Evolutionary conservation across 2,329 filamentous ascomycete genomes (phyloP).

Genomic region (Orbilia blumenaviensis): DNA sequence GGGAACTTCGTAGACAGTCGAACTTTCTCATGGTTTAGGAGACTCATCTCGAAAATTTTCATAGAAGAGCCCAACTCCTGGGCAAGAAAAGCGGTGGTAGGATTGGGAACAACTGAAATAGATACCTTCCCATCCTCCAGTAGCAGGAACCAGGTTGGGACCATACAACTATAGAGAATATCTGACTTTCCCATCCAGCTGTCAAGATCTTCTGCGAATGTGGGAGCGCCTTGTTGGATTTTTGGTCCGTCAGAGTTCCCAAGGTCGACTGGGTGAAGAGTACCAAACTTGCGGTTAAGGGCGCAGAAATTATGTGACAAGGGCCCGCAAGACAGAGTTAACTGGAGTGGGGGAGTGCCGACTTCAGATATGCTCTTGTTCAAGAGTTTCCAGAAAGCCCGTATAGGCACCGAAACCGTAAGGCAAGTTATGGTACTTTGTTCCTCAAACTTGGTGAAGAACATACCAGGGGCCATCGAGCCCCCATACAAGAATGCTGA

Average conservation of each 20-base stretch:
- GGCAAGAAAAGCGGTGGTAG: background rate
- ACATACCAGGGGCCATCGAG: background rate
- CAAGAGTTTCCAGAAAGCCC: constrained; percentile 22
- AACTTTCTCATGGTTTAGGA: background rate
- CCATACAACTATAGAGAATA: constrained; percentile 52
- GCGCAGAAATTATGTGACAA: constrained; percentile 31
- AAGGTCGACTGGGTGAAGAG: background rate
- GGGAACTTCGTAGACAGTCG: constrained; percentile 19
- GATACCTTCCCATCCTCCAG: background rate
- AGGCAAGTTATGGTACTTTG: background rate
- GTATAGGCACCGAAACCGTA: constrained; percentile 16
- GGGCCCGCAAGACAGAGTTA: constrained; percentile 4
- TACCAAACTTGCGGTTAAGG: constrained; percentile 44
- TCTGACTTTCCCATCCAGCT: constrained; percentile 53
- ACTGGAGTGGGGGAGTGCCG: constrained; percentile 50
- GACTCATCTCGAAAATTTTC: background rate
- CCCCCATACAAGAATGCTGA: background rate
- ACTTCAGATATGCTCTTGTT: constrained; percentile 6
- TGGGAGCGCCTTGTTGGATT: constrained; percentile 23
- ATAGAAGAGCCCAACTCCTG: background rate
- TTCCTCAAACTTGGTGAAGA: background rate
- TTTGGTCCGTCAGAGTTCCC: background rate
- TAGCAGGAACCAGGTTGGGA: constrained; percentile 54
- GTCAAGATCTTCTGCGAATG: constrained; percentile 42
- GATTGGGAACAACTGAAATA: constrained; percentile 6